These are phyloP conservation scores for Aechmea fasciata DNA, from an alignment of 176 grass and related monocot species.

Conservation along the genomic window DNA sequence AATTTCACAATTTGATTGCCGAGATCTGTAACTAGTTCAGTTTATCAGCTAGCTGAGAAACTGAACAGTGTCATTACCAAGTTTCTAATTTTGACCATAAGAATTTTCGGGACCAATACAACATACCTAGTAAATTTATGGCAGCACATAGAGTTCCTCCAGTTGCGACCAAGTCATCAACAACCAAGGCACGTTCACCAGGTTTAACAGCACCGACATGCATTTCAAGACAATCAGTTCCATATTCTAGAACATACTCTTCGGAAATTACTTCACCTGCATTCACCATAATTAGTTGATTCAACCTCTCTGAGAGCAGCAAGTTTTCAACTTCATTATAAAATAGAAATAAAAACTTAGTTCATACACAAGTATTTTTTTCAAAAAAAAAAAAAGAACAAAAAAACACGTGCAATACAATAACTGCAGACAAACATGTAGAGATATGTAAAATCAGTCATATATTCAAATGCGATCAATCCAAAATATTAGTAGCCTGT, in stretches of 20 bases:
- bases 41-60: no score
- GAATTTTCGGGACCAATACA: neutral
- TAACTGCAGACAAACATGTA: no score
- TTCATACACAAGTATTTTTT: no score
- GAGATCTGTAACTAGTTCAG: no score
- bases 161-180: constrained; percentile 56
- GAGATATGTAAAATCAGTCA: no score
- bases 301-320: neutral
- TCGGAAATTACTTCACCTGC: constrained; percentile 56
- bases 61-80: neutral
- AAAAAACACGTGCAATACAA: no score
- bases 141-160: constrained; percentile 56
- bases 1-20: no score
- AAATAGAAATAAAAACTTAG: no score
- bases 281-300: neutral
- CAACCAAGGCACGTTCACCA: constrained; percentile 41
- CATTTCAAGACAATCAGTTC: constrained; percentile 54
- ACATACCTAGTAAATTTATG: constrained; percentile 48
- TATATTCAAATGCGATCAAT: no score
- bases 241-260: constrained; percentile 50
- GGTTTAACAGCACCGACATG: constrained; percentile 41
- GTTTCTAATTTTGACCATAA: neutral
- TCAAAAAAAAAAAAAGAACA: no score
- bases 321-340: no score
- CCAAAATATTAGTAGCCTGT: no score